Evolutionary conservation across 345 rosid genomes (phyloP).

Genomic region (Leavenworthia alabamica): DNA sequence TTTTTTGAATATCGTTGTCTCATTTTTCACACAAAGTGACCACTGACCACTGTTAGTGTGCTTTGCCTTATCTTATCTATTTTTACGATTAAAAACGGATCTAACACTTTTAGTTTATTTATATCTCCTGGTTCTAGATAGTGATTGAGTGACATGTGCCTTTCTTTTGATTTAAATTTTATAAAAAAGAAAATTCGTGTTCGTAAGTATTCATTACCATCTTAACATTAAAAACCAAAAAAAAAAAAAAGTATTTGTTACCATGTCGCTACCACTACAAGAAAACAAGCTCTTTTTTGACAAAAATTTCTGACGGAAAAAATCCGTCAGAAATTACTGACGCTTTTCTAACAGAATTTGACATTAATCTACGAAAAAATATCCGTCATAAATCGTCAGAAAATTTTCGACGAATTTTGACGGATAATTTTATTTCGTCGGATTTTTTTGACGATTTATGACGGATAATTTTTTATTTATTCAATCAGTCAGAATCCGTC

Average conservation of each 20-base stretch:
- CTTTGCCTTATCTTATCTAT: constrained; percentile 25
- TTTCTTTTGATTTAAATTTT: not conserved
- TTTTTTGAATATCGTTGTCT: constrained; percentile 16
- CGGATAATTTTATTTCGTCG: no score
- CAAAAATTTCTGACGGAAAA: no score
- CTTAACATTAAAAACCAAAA: no score
- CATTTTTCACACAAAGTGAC: constrained; percentile 19
- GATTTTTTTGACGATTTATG: no score
- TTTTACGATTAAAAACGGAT: not conserved
- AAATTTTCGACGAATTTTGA: no score
- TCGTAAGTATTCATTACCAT: constrained; percentile 14
- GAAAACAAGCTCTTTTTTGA: no score
- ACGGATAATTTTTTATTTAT: no score
- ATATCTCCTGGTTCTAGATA: constrained; percentile 1
- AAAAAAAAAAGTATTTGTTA: constrained; percentile 3
- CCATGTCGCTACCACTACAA: constrained; percentile 27
- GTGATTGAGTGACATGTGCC: constrained; percentile 21
- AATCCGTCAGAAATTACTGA: no score
- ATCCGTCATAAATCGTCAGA: no score
- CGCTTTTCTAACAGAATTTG: no score
- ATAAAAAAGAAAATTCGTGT: not conserved
- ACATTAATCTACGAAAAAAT: no score
- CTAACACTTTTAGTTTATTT: not conserved
- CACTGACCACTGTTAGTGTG: constrained; percentile 7
- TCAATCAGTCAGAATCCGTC: no score